Evolutionary conservation across 805 yeast species (phyloP).

Genomic region (Cyberlindnera nakhonratchasimensis): DNA sequence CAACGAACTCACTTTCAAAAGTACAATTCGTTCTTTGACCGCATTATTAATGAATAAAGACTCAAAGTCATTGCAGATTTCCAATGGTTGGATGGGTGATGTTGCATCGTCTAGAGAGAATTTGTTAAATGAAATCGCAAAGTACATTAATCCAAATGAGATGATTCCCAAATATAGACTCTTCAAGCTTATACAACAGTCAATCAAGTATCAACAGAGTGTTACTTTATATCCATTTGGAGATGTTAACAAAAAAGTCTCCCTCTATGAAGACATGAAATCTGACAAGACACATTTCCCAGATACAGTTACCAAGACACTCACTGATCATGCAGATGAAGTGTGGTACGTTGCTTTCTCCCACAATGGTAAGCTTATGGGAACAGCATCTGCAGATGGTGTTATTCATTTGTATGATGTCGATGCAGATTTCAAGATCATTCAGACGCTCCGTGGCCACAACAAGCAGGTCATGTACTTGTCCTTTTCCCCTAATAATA

Average conservation of each 20-base stretch:
- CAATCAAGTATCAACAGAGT: constrained; percentile 44
- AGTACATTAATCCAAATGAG: constrained; percentile 47
- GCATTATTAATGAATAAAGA: constrained; percentile 29
- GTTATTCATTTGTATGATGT: constrained; percentile 65
- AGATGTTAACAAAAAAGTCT: constrained; percentile 22
- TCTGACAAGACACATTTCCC: constrained; percentile 42
- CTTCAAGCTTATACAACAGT: constrained; percentile 47
- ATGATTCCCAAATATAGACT: constrained; percentile 53
- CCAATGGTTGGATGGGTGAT: constrained; percentile 32
- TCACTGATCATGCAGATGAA: constrained; percentile 60
- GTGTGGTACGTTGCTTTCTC: constrained; percentile 84
- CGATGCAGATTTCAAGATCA: constrained; percentile 38
- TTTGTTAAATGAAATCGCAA: constrained; percentile 41
- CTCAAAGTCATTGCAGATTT: constrained; percentile 22
- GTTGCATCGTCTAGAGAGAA: constrained; percentile 35
- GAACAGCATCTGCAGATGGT: constrained; percentile 73
- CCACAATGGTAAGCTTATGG: constrained; percentile 69
- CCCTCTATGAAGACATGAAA: constrained; percentile 36
- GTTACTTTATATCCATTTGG: constrained; percentile 34
- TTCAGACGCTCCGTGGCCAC: constrained; percentile 41
- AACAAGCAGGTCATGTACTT: constrained; percentile 57
- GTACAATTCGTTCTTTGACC: constrained; percentile 29
- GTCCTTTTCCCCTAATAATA: constrained; percentile 75
- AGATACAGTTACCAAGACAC: constrained; percentile 40
- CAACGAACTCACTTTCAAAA: constrained; percentile 26